Evolutionary conservation across 2,329 filamentous ascomycete genomes (phyloP).

Genomic region (Cryphonectria japonica): DNA sequence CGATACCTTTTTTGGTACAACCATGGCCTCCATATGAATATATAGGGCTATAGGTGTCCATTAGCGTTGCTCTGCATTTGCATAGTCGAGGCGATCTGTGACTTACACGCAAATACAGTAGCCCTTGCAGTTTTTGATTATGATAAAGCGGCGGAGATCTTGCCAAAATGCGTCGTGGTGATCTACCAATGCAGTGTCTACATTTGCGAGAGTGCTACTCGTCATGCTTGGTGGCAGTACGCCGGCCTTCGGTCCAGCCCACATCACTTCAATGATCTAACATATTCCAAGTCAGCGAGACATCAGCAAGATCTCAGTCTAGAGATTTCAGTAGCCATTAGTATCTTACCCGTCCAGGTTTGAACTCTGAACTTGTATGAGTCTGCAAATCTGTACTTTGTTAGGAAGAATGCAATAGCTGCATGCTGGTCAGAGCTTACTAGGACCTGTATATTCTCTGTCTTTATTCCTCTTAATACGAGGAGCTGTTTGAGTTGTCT

Average conservation of each 20-base stretch:
- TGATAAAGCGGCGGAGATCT: conserved; percentile 58
- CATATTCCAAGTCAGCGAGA: not conserved
- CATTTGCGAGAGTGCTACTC: not conserved
- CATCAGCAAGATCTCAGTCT: not conserved
- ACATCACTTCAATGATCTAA: conserved; percentile 60
- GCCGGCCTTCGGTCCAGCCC: conserved; percentile 50
- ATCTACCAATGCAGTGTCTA: conserved; percentile 29
- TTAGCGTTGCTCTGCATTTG: not conserved
- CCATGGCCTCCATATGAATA: conserved; percentile 57
- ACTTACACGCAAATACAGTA: conserved; percentile 61
- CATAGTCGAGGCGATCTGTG: conserved; percentile 10
- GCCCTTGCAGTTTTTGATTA: conserved; percentile 54
- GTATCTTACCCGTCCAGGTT: conserved; percentile 11
- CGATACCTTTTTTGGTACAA: conserved; percentile 56
- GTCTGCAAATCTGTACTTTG: not conserved
- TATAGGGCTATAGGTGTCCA: conserved; percentile 49
- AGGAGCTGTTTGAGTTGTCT: too few relatives aligned
- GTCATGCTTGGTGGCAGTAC: too few relatives aligned
- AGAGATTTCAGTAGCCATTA: not conserved
- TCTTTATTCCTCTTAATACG: too few relatives aligned
- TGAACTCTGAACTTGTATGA: not conserved
- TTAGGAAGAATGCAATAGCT: not conserved
- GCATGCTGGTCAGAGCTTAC: not conserved
- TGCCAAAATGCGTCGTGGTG: conserved; percentile 47
- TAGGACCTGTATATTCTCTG: not conserved